Evolutionary conservation across 2,329 filamentous ascomycete genomes (phyloP).

Genomic region (Diaporthe batatas): DNA sequence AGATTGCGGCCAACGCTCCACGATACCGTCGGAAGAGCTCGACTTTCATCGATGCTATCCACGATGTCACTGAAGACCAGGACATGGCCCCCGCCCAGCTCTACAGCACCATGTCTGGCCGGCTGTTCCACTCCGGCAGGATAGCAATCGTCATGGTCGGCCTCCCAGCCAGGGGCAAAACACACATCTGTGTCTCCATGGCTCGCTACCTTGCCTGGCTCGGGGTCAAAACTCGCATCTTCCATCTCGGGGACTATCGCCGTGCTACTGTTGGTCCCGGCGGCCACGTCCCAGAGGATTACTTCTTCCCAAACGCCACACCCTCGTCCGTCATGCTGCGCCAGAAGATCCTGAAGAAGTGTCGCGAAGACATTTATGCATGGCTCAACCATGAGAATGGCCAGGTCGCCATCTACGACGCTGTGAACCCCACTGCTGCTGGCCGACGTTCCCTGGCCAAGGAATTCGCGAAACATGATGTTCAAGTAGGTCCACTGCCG

Average conservation of each 20-base stretch:
- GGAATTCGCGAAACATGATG: constrained; percentile 97
- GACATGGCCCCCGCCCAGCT: constrained; percentile 94
- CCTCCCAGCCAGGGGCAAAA: constrained; percentile 94
- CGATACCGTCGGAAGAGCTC: constrained; percentile 93
- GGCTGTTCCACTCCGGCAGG: constrained; percentile 95
- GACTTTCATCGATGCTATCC: constrained; percentile 96
- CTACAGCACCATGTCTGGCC: constrained; percentile 97
- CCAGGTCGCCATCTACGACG: constrained; percentile 98
- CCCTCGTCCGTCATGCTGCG: constrained; percentile 92
- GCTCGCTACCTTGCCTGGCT: constrained; percentile 96
- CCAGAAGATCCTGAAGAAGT: constrained; percentile 98
- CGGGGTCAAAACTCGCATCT: constrained; percentile 97
- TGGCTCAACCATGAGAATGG: constrained; percentile 98
- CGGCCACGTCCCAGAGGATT: constrained; percentile 91
- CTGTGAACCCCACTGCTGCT: constrained; percentile 90
- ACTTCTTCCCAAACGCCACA: constrained; percentile 96
- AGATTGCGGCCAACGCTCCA: constrained; percentile 91
- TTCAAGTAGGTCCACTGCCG: constrained; percentile 71
- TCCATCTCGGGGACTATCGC: constrained; percentile 96
- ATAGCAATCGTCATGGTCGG: constrained; percentile 99
- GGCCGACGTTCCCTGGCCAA: constrained; percentile 89
- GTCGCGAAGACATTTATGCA: constrained; percentile 94
- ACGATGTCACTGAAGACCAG: constrained; percentile 86
- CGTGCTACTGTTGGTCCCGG: constrained; percentile 88
- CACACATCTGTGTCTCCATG: constrained; percentile 95